Base-by-base conservation (phyloP, 768 basidiomycete genomes). In the Amanita molliuscula region DNA sequence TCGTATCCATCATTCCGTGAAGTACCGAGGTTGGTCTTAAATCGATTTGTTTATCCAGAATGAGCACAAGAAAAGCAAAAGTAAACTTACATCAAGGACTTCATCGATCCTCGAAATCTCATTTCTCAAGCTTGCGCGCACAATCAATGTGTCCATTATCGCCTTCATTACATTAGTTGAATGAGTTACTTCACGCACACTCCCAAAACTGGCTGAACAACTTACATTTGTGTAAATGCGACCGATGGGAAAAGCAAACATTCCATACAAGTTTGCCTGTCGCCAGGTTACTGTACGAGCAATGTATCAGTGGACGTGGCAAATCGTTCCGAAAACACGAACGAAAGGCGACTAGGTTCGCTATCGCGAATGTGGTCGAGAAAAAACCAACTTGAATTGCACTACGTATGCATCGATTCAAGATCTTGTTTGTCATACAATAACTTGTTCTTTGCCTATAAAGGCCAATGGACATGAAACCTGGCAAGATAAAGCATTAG, bases 131-230 rank as follows among this genome's bases (percentile, higher is more conserved):
- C 33, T 35, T 20, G 29, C 46, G 5, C 46, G 53, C 28, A 47
- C 55, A 33, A 44, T 54, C 10, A 47, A 53, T 25, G 46, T 47
- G 15, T 35, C 31, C 46, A 38, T 38, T 38, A 38, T 6, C 3
- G 46, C 34, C 46, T 47, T 47, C 29, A 13, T 13, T 13, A 3
- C 20, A 25, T 47, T 20, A 23, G 15, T 13, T 45, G 9, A 11
- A 16, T 45, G 18, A 40, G 20, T 3, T 11, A 13, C 18, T 5
- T 23, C 21, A 23, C 16, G 11, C 13, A 40, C 7, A 20, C 25
- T 13, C 15, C 2, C 23, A 26, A 25, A 15, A 25, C 11, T 3
- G 5, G 15, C 9, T 18, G 26, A 44, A 26, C 16, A 8, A 44
- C 42, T 28, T 29, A 44, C 42, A 8, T 44, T 44, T n/a, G 42